A percentile compares a stretch with the other conserved stretches of the same genome.
Evolutionary conservation across 345 rosid species (phyloP).

Genomic region (Gossypium herbaceum): DNA sequence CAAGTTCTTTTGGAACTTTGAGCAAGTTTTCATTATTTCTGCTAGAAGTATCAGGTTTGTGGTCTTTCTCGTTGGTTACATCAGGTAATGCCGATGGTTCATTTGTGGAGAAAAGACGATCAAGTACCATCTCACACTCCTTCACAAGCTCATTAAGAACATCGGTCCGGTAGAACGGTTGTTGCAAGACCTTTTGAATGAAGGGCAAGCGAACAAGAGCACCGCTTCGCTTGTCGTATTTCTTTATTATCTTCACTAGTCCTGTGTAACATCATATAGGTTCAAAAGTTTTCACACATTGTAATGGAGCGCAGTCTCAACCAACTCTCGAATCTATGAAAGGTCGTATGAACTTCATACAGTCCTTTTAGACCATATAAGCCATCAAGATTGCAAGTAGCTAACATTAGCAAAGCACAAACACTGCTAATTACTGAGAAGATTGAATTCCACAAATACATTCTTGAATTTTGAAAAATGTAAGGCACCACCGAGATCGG

Average conservation of each 20-base stretch:
- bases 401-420: neutral
- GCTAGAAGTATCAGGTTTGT: conserved; percentile 18
- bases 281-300: neutral
- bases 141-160: conserved; percentile 68
- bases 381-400: neutral
- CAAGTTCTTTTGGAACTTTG: conserved; percentile 42
- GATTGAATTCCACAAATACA: neutral
- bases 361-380: neutral
- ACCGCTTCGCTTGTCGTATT: conserved; percentile 79
- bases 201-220: conserved; percentile 68
- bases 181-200: conserved; percentile 62
- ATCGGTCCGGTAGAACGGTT: conserved; percentile 59
- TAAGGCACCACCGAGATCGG: neutral
- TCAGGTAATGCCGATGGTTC: conserved; percentile 11
- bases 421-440: neutral
- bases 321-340: neutral
- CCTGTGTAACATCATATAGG: conserved; percentile 36
- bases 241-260: conserved; percentile 74
- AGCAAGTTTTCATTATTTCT: conserved; percentile 23
- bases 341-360: neutral
- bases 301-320: neutral
- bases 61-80: conserved; percentile 6
- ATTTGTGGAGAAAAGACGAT: conserved; percentile 35
- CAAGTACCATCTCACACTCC: conserved; percentile 66
- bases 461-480: neutral